Base-by-base conservation (phyloP, 176 grass and related monocot genomes). In the Elaeis guineensis region DNA sequence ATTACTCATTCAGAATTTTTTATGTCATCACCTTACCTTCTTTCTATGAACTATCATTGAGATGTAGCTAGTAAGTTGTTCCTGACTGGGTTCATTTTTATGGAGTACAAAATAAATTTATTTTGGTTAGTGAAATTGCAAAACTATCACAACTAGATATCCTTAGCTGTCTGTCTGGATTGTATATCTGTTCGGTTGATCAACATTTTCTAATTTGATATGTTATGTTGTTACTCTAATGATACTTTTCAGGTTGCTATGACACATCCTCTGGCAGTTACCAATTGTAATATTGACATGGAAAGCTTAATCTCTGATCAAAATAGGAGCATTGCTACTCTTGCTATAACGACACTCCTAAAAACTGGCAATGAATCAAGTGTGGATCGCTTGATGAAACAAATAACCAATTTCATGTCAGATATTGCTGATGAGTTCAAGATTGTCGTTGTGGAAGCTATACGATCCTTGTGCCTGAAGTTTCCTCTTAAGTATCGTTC, bases 341-440 rank as follows among this genome's bases (percentile, higher is more conserved):
- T 98, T 64, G 93, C 93, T 0, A 98, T 98, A 60, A 98, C 93
- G 61, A 98, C 93, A 54, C 64, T 98, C 32, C 71, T 98, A 29
- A 98, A 98, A 73, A 98, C 93, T 4, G 93, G 93, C 75, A 98
- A 98, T 67, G 93, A 98, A 77, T 98, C 93, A 57, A 98, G 93
- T 51, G 93, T 98, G 64, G 93, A 98, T 70, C 87, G 93, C 52
- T 74, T 98, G 59, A 98, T 98, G 93, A 98, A 98, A 79, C 93
- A 98, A 66, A 98, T 98, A 78, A 98, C 87, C 48, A 98, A 86
- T 66, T 98, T 98, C 59, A 98, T 98, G 87, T 84, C 93, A 63
- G 93, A 98, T 61, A 98, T 98, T 29, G 93, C 93, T 2, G 93
- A 98, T 74, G 93, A 98, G 66, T 98, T 98, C 73, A 98, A 98